Evolutionary conservation across 1,284 basidiomycete species (phyloP), one percentile per base, ranked within the genome.

Genomic region (Cryptococcus floricola): DNA sequence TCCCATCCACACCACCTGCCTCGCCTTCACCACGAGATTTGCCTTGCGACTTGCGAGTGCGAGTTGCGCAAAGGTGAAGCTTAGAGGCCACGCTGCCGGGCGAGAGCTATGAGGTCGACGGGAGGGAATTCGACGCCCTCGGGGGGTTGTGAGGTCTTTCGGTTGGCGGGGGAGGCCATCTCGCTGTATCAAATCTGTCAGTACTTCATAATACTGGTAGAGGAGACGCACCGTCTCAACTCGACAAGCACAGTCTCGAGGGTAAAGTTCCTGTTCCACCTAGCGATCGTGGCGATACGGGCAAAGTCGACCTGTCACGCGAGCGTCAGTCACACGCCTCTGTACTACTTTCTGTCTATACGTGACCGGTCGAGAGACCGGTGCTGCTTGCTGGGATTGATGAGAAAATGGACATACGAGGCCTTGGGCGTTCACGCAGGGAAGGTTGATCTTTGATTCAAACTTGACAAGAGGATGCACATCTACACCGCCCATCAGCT

Each of bases 91-190:
- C 65, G 63, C 61, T 73, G 69, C 60, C 65, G 68, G 41, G 74
- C 73, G 34, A 75, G 56, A 4, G 61, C 57, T n/a, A 64, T 56
- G 18, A 77, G 58, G 54, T 77, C 73, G 25, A 72, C 44, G 10
- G 73, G 71, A 1, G 76, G 73, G 65, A 73, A 77, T 54, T 77
- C 75, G 63, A 83, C 84, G 57, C 92, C 92, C 77, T 98, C 95
- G 23, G 87, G 84, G 4, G 95, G 95, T 78, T 98, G 95, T 34
- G 92, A 88, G 45, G 95, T 83, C 80, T 98, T 98, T 68, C 93
- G 83, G 77, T 98, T 98, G 57, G 84, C 83, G 63, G 88, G 86
- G 45, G 88, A 84, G 2, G 87, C 92, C 95, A 98, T 98, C 75
- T 96, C 93, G 78, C 93, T 97, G 67, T 41, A 23, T 10, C 27